These are phyloP conservation scores for Dryas integrifolia DNA, from an alignment of 331 rosid species.

Conservation along the genomic window DNA sequence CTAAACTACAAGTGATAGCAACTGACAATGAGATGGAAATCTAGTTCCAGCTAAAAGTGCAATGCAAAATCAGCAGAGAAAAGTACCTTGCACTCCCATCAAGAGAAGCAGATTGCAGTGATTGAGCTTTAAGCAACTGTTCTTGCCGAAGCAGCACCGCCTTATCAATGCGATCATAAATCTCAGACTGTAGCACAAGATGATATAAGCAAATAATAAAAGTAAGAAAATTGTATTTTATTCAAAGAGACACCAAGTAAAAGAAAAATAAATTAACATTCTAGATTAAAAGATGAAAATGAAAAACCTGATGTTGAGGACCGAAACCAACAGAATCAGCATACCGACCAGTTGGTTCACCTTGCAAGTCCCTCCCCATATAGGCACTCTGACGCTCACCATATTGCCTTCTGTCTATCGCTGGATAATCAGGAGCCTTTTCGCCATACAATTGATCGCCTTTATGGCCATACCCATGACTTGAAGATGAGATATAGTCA, in stretches of 20 bases:
- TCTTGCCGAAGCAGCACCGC: constrained; percentile 87
- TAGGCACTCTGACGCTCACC: constrained; percentile 78
- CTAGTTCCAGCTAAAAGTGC: constrained; percentile 20
- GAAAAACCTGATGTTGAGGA: constrained; percentile 77
- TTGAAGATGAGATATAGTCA: constrained; percentile 75
- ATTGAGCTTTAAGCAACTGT: constrained; percentile 80
- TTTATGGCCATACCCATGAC: constrained; percentile 78
- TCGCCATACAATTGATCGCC: constrained; percentile 72
- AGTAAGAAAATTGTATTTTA: not conserved
- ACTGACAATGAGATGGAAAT: constrained; percentile 18
- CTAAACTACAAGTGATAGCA: constrained; percentile 21
- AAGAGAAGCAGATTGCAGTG: constrained; percentile 75
- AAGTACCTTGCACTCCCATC: constrained; percentile 87
- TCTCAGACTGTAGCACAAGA: constrained; percentile 52
- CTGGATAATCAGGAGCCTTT: constrained; percentile 76
- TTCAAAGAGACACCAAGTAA: not conserved
- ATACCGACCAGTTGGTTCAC: constrained; percentile 70
- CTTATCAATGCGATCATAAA: constrained; percentile 88
- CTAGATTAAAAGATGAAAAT: constrained; percentile 13
- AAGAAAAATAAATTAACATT: not conserved
- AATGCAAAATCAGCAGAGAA: constrained; percentile 17
- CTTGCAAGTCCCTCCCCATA: constrained; percentile 68
- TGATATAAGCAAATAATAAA: constrained; percentile 16
- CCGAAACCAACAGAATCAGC: constrained; percentile 69
- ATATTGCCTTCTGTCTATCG: constrained; percentile 78